Evolutionary conservation across 805 yeast species (phyloP).

Genomic region (Maudiozyma pseudohumilis): DNA sequence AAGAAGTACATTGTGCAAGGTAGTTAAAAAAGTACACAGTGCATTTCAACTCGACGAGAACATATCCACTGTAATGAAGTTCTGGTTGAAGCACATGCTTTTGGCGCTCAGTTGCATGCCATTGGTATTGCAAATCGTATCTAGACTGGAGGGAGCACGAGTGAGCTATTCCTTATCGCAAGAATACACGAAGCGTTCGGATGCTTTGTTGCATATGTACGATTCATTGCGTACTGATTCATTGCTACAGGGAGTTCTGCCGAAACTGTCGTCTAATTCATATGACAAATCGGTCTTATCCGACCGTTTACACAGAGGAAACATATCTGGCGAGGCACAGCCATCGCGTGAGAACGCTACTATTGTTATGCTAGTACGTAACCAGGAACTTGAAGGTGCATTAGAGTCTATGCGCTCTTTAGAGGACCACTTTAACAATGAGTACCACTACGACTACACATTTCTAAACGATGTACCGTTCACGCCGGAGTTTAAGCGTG

Average conservation of each 20-base stretch:
- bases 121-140: background rate
- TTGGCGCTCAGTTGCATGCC: background rate
- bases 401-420: constrained; percentile 64
- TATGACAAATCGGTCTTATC: constrained; percentile 13
- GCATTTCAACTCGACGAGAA: too few species aligned
- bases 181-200: background rate
- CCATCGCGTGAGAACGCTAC: constrained; percentile 54
- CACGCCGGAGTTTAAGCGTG: constrained; percentile 48
- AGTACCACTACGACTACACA: constrained; percentile 67
- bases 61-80: background rate
- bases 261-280: constrained; percentile 22
- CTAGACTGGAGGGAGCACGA: background rate
- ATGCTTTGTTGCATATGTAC: constrained; percentile 1
- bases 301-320: background rate
- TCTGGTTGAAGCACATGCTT: background rate
- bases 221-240: background rate
- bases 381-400: constrained; percentile 68
- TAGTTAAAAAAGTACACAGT: too few species aligned
- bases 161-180: background rate
- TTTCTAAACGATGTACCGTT: constrained; percentile 70
- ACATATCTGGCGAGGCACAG: background rate
- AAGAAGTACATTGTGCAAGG: too few species aligned
- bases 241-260: too few species aligned
- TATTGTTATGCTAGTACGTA: constrained; percentile 77
- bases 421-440: constrained; percentile 63